Evolutionary conservation across 1,284 basidiomycete genomes (phyloP).

Genomic region (Gomphus bonarii): DNA sequence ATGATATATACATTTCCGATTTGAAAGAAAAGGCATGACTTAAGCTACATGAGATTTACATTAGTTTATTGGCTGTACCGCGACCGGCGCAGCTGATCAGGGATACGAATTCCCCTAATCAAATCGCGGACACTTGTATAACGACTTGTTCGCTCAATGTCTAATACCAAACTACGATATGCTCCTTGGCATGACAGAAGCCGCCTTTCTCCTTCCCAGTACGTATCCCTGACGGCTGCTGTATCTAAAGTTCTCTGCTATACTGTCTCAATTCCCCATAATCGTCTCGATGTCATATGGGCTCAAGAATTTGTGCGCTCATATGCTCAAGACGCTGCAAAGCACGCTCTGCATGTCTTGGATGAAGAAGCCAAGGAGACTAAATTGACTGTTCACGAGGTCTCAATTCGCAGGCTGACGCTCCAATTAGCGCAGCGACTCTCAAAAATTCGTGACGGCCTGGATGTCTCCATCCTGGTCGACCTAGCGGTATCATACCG

Average conservation of each 20-base stretch:
- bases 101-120: too few species aligned
- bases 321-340: neutral
- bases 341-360: neutral
- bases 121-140: neutral
- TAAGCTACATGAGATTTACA: neutral
- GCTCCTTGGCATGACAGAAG: conserved; percentile 2
- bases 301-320: neutral
- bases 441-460: conserved; percentile 23
- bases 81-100: too few species aligned
- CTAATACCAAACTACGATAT: neutral
- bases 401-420: conserved; percentile 36
- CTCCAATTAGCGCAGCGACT: conserved; percentile 48
- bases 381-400: conserved; percentile 22
- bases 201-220: neutral
- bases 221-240: neutral
- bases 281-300: neutral
- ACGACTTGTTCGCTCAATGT: neutral
- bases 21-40: neutral
- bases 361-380: neutral
- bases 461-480: conserved; percentile 44
- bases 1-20: conserved; percentile 1
- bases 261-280: neutral
- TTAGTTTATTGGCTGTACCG: neutral
- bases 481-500: conserved; percentile 54
- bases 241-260: conserved; percentile 3